Evolutionary conservation across 345 rosid species (phyloP), one percentile per base, ranked within the genome.

Genomic region (Bruguiera gymnorhiza): DNA sequence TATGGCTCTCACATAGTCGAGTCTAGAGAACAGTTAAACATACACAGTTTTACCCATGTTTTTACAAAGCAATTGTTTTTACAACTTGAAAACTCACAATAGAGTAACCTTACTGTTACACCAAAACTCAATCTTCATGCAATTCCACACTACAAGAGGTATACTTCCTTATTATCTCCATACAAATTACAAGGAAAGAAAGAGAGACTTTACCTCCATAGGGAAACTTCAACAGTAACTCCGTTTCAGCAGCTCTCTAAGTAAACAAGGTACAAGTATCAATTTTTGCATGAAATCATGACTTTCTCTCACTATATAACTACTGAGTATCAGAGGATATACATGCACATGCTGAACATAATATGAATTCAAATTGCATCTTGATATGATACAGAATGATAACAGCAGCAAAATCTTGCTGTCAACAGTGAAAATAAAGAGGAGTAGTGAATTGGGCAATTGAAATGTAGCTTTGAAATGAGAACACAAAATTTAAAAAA

Each of bases 241-340:
- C 97, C 5, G 96, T 90, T 76, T 95, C 99, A 60, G 98, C 91
- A 79, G 98, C 96, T 76, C 87, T 87, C 97, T 95, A 76, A 67
- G 73, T 68, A 8, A 81, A 72, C 54, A 79, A 73, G 62, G 70
- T 26, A 55, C 54, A 65, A 54, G 24, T 50, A 55, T 65, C 37
- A 59, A 59, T n/a, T 16, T 21, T 9, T 21, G 11, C 60, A 24
- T 9, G 31, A 21, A 24, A n/a, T n/a, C 29, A 70, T 58, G 21
- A 62, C 48, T 59, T 16, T 56, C 29, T 3, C 30, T 11, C 24
- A n/a, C 31, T 56, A 56, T 56, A 21, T 56, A 27, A 24, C 29
- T 56, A 24, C 4, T 56, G 31, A 56, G 4, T 2, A 43, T 43
- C 4, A 43, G 50, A 11, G 11, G 50, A 13, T 43, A 43, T 15